A percentile compares a stretch with the other conserved stretches of the same genome.
Evolutionary conservation across 805 yeast species (phyloP).

Genomic region (Allodekkera sacchari): DNA sequence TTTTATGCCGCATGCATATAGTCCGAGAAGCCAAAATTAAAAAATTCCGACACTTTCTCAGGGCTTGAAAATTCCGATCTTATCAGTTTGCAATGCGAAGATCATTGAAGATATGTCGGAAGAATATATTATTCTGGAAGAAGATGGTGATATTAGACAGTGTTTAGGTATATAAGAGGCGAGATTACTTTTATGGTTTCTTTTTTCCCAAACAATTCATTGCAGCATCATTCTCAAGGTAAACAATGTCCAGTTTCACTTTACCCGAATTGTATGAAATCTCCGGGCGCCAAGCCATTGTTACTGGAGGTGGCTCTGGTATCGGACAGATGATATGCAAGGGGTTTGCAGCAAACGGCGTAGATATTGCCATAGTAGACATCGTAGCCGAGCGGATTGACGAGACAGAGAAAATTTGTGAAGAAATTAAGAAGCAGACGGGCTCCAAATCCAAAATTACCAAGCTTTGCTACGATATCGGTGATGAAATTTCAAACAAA

Average conservation of each 20-base stretch:
- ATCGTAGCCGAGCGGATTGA: constrained; percentile 13
- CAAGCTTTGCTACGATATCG: constrained; percentile 14
- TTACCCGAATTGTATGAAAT: constrained; percentile 13
- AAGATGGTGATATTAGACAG: no score
- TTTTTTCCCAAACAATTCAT: no score
- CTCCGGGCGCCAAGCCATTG: constrained; percentile 16
- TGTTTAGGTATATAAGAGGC: no score
- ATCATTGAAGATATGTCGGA: no score
- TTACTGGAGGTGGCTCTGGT: constrained; percentile 19
- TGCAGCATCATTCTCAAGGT: no score
- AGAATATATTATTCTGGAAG: no score
- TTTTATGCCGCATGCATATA: no score
- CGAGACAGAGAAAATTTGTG: constrained; percentile 10
- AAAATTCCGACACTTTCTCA: no score
- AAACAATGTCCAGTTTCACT: constrained; percentile 12
- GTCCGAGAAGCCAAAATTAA: no score
- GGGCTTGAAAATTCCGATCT: no score
- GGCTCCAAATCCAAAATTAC: constrained; percentile 11
- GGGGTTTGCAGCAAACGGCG: constrained; percentile 16
- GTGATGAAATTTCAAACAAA: constrained; percentile 12
- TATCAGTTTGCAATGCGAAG: no score
- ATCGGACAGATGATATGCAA: constrained; percentile 16
- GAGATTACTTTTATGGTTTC: no score
- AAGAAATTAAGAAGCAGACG: constrained; percentile 10
- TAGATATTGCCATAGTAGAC: constrained; percentile 16